These are phyloP conservation scores for Dujonia santamariae DNA, from an alignment of 1,139 yeast genomes.

Conservation along the genomic window DNA sequence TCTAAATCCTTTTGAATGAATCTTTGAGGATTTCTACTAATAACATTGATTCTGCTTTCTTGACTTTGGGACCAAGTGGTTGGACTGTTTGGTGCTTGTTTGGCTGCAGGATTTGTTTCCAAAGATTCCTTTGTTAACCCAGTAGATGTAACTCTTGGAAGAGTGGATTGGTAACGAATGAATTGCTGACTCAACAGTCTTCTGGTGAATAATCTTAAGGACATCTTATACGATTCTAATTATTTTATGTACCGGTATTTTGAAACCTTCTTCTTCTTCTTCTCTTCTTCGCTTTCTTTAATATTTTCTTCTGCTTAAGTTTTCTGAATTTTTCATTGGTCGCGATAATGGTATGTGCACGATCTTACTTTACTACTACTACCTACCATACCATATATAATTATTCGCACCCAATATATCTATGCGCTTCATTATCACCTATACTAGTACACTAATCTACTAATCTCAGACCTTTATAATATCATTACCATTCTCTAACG, in stretches of 20 bases:
- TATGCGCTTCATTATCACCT: too few relatives aligned
- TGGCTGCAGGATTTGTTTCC: conserved; percentile 29
- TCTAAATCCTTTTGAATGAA: conserved; percentile 70
- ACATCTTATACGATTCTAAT: too few relatives aligned
- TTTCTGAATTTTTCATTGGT: conserved; percentile 6
- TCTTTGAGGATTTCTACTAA: conserved; percentile 54
- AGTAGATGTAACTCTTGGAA: conserved; percentile 21
- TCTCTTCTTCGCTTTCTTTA: background rate
- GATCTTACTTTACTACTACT: too few relatives aligned
- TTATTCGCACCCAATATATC: too few relatives aligned
- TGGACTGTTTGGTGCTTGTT: conserved; percentile 76
- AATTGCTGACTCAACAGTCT: conserved; percentile 7
- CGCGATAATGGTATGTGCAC: conserved; percentile 3
- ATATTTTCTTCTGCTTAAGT: conserved; percentile 1
- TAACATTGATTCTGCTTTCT: conserved; percentile 56
- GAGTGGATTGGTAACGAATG: conserved; percentile 14
- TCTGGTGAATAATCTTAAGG: conserved; percentile 9
- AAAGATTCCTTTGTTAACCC: conserved; percentile 41
- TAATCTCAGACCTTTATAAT: too few relatives aligned
- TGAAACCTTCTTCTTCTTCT: background rate
- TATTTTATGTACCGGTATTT: background rate
- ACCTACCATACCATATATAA: too few relatives aligned
- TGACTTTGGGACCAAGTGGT: conserved; percentile 73
- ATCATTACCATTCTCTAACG: too few relatives aligned
- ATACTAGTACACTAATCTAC: too few relatives aligned